Percentiles rank a stretch among this genome's conserved stretches.
Conservation (phyloP, 2,329 filamentous ascomycete genomes). For the Akanthomyces lecanii region DNA sequence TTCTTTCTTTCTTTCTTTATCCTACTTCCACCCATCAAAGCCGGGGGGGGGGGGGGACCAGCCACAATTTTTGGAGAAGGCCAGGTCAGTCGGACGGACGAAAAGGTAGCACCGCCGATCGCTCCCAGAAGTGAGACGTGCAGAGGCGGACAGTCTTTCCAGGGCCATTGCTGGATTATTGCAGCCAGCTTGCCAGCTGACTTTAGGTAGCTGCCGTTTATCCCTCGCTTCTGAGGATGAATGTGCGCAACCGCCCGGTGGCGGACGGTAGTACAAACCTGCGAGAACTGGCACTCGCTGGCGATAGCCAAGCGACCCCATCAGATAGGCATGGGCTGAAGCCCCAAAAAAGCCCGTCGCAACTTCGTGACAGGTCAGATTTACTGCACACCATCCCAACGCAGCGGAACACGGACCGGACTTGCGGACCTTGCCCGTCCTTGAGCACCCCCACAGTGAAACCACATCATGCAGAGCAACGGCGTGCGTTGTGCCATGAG, state of each 20-base stretch:
- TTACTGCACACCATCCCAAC: constrained; percentile 3
- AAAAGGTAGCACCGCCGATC: background rate
- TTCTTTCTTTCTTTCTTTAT: background rate
- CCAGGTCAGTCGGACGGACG: background rate
- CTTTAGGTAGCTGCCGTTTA: background rate
- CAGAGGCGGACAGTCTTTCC: background rate
- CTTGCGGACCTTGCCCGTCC: constrained; percentile 14
- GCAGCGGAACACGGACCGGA: constrained; percentile 16
- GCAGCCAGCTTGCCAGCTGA: background rate
- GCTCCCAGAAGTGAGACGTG: background rate
- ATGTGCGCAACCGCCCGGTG: background rate
- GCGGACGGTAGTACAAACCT: background rate
- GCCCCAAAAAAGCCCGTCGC: background rate
- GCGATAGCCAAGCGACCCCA: background rate
- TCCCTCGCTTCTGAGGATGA: background rate
- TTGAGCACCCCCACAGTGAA: background rate
- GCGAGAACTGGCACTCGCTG: too few species aligned
- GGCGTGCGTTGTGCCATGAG: background rate
- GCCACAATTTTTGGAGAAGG: background rate
- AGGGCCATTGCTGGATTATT: background rate
- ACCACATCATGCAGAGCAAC: background rate
- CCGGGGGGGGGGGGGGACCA: background rate
- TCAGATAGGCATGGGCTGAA: background rate
- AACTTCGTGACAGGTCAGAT: constrained; percentile 11
- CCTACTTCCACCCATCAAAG: background rate